Evolutionary conservation across 495 filamentous ascomycete species (phyloP).

Genomic region (Monascus purpureus): DNA sequence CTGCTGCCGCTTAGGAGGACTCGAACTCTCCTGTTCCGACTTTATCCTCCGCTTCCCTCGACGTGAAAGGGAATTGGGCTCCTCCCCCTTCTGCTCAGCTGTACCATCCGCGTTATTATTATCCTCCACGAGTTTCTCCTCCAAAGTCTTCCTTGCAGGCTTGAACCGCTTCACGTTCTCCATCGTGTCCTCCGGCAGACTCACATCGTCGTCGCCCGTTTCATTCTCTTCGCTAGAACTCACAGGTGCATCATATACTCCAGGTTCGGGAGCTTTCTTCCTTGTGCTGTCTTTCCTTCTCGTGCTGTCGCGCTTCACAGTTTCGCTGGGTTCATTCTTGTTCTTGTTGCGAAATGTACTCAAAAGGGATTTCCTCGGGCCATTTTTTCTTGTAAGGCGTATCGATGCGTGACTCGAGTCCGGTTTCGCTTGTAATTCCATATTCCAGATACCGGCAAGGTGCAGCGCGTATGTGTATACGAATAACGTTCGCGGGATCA

Average conservation of each 20-base stretch:
- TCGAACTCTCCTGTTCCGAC: not conserved
- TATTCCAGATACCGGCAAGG: no score
- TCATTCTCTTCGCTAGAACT: slow-evolving; percentile 13
- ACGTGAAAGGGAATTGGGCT: no score
- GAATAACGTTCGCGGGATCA: no score
- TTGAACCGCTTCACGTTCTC: slow-evolving; percentile 5
- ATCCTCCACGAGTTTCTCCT: slow-evolving; percentile 11
- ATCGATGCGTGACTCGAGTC: no score
- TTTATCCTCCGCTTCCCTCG: not conserved
- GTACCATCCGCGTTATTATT: not conserved
- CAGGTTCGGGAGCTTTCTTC: slow-evolving; percentile 5
- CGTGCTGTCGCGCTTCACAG: not conserved
- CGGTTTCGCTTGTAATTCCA: no score
- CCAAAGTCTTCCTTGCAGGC: slow-evolving; percentile 6
- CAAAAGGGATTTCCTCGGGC: slow-evolving; percentile 4
- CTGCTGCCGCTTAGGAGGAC: not conserved
- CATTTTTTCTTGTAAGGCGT: no score
- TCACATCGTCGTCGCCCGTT: not conserved
- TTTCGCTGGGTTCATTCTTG: not conserved
- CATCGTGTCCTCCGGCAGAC: slow-evolving; percentile 2
- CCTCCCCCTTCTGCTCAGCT: not conserved
- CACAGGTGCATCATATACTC: slow-evolving; percentile 16
- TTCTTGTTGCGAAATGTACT: slow-evolving; percentile 9
- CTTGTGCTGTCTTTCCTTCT: not conserved
- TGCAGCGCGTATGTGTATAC: no score